phyloP scores from a whole-genome alignment of 371 early-diverging fungal genomes.

The Mucor racemosus region DNA sequence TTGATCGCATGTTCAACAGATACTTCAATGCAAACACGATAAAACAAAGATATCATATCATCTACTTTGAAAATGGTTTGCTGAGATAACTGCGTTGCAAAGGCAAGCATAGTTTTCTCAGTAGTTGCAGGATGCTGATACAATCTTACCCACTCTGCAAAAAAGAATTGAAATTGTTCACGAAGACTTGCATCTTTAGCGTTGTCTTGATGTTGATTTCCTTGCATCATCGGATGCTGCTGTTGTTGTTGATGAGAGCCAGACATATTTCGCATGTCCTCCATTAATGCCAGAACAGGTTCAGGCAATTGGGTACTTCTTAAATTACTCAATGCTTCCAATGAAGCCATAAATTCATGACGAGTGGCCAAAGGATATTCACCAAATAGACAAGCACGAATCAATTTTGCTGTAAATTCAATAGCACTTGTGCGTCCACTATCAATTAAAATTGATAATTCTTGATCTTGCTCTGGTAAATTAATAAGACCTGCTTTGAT shows the following conservation, averaged over 20 bases:
- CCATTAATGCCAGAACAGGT: slow-evolving; percentile 53
- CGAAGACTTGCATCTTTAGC: slow-evolving; percentile 54
- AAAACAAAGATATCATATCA: slow-evolving; percentile 80
- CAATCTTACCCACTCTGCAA: slow-evolving; percentile 89
- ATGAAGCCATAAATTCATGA: slow-evolving; percentile 74
- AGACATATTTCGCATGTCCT: slow-evolving; percentile 21
- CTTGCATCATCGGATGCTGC: slow-evolving; percentile 21
- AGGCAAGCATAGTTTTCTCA: slow-evolving; percentile 71
- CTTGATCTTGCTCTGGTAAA: slow-evolving; percentile 83
- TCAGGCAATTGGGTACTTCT: slow-evolving; percentile 66
- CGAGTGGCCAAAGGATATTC: slow-evolving; percentile 64
- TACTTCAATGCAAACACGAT: slow-evolving; percentile 85
- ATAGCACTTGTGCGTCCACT: slow-evolving; percentile 67
- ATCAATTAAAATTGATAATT: slow-evolving; percentile 85
- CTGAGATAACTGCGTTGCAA: slow-evolving; percentile 74
- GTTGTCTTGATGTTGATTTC: slow-evolving; percentile 13
- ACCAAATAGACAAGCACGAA: slow-evolving; percentile 73
- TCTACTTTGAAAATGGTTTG: slow-evolving; percentile 76
- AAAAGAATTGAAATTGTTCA: slow-evolving; percentile 71
- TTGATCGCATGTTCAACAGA: slow-evolving; percentile 78
- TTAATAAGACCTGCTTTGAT: slow-evolving; percentile 79
- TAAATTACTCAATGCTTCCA: slow-evolving; percentile 70
- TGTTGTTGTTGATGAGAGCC: slow-evolving; percentile 22
- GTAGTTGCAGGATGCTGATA: slow-evolving; percentile 81
- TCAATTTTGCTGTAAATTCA: slow-evolving; percentile 77